phyloP scores from a whole-genome alignment of 768 basidiomycete species.

The Phanerochaete carnosa region DNA sequence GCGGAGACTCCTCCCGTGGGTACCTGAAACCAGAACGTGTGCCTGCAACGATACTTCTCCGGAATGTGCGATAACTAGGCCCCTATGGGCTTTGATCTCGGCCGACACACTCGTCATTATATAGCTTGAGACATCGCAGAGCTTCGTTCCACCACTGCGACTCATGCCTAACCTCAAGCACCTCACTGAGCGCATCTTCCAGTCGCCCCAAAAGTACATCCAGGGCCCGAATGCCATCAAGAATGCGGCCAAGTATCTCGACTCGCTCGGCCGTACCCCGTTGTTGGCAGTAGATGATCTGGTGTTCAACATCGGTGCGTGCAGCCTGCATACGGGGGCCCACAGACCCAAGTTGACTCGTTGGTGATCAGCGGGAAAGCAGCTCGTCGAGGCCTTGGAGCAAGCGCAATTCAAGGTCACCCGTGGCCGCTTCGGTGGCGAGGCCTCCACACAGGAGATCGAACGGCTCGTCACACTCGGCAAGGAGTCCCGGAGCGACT shows the following conservation, averaged over 20 bases:
- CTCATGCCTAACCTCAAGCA: conserved; percentile 20
- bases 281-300: conserved; percentile 25
- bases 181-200: conserved; percentile 28
- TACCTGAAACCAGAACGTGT: neutral
- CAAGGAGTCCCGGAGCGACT: conserved; percentile 18
- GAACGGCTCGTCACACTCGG: conserved; percentile 20
- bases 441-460: conserved; percentile 27
- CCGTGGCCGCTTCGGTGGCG: conserved; percentile 25
- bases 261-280: conserved; percentile 20
- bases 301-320: conserved; percentile 27
- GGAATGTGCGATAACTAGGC: neutral
- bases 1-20: neutral
- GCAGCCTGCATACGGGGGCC: too few relatives aligned
- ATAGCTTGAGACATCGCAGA: neutral
- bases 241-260: conserved; percentile 27
- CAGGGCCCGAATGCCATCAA: conserved; percentile 30
- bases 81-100: neutral
- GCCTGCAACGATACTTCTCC: neutral
- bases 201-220: conserved; percentile 31
- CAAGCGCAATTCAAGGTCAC: conserved; percentile 21
- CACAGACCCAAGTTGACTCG: neutral
- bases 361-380: conserved; percentile 22
- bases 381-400: conserved; percentile 22
- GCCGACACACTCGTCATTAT: neutral
- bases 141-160: neutral